A percentile compares a stretch with the other conserved stretches of the same genome.
phyloP scores from a whole-genome alignment of 2,329 filamentous ascomycete genomes.

The Colletotrichum lupini region DNA sequence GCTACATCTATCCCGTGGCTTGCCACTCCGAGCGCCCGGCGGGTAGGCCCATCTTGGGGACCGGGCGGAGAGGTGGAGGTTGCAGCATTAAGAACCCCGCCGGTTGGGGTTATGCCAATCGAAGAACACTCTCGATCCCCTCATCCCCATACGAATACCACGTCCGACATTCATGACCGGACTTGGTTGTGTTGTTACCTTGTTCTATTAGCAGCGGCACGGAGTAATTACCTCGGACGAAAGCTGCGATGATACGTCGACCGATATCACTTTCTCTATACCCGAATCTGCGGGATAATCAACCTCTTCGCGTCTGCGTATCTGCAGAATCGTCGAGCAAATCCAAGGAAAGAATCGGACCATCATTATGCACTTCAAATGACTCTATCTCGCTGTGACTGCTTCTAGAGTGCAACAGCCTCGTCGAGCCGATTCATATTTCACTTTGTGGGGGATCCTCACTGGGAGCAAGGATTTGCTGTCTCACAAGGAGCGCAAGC shows the following conservation, averaged over 20 bases:
- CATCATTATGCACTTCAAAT: constrained; percentile 13
- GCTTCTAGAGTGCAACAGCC: constrained; percentile 12
- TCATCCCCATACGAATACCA: background rate
- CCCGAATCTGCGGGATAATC: constrained; percentile 2
- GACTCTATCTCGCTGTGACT: constrained; percentile 8
- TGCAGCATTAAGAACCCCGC: constrained; percentile 8
- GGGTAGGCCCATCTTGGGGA: constrained; percentile 11
- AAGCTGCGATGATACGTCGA: background rate
- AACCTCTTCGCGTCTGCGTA: background rate
- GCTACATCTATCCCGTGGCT: constrained; percentile 5
- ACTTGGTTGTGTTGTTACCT: constrained; percentile 2
- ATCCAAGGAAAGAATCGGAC: background rate
- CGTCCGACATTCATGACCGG: background rate
- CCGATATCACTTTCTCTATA: background rate
- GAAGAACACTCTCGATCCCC: background rate
- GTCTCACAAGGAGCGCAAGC: constrained; percentile 32
- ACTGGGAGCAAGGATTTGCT: constrained; percentile 23
- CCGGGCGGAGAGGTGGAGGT: constrained; percentile 5
- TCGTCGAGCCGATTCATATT: constrained; percentile 13
- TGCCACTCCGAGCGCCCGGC: constrained; percentile 12
- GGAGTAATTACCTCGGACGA: background rate
- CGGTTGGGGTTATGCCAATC: background rate
- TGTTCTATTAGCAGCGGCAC: constrained; percentile 1
- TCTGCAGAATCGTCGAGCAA: background rate
- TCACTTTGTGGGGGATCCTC: constrained; percentile 30